These are phyloP conservation scores for Phytomonas sp. DNA, from an alignment of 208 protist species.

Conservation along the genomic window DNA sequence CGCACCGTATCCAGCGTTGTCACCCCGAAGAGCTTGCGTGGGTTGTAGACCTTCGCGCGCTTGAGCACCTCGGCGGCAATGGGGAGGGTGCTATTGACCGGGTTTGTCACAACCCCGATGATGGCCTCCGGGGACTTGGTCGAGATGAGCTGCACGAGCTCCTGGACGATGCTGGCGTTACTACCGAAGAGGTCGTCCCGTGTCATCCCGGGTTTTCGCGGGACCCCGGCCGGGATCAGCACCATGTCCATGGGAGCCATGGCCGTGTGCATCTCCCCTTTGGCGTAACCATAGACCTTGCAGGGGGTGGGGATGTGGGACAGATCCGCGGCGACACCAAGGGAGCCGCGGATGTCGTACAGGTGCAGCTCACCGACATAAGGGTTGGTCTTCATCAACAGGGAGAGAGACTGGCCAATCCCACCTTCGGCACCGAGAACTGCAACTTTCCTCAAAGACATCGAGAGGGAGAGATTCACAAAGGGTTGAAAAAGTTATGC, in stretches of 20 bases:
- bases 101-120: slow-evolving; percentile 93
- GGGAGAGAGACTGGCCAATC: slow-evolving; percentile 94
- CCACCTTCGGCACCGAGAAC: slow-evolving; percentile 93
- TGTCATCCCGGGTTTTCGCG: slow-evolving; percentile 96
- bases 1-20: slow-evolving; percentile 91
- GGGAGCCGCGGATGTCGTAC: slow-evolving; percentile 86
- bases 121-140: slow-evolving; percentile 86
- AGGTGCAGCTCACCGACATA: slow-evolving; percentile 73
- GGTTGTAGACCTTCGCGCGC: slow-evolving; percentile 87
- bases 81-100: slow-evolving; percentile 95
- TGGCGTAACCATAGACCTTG: slow-evolving; percentile 59
- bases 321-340: slow-evolving; percentile 85
- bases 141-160: slow-evolving; percentile 74
- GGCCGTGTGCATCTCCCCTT: slow-evolving; percentile 58
- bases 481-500: neutral
- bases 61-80: slow-evolving; percentile 90
- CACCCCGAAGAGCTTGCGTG: slow-evolving; percentile 84
- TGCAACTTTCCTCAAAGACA: slow-evolving; percentile 41
- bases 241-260: slow-evolving; percentile 92
- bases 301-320: slow-evolving; percentile 80
- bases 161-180: slow-evolving; percentile 91
- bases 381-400: slow-evolving; percentile 86
- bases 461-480: neutral
- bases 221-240: slow-evolving; percentile 92
- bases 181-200: slow-evolving; percentile 95